A percentile compares a stretch with the other conserved stretches of the same genome.
phyloP scores from a whole-genome alignment of 441 rosid species.

The Pelargonium myrrhifolium region DNA sequence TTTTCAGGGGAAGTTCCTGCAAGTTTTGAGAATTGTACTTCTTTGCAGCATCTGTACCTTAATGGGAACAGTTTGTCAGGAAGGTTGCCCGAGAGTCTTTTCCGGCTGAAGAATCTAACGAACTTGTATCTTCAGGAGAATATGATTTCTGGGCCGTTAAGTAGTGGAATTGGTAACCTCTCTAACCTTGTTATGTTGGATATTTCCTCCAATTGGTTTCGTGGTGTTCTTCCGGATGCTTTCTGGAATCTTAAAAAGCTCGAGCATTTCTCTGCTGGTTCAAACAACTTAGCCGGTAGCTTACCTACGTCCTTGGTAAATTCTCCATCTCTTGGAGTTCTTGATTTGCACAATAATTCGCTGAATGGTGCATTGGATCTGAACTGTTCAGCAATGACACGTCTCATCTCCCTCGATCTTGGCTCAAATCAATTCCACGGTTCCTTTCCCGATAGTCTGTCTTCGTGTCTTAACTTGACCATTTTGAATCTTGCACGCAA shows the following conservation, averaged over 20 bases:
- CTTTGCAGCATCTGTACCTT: conserved; percentile 5
- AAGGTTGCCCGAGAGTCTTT: conserved; percentile 1
- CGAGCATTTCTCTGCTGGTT: conserved; percentile 34
- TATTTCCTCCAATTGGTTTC: conserved; percentile 43
- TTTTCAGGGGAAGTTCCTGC: background rate
- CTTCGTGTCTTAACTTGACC: conserved; percentile 40
- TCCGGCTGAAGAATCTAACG: conserved; percentile 32
- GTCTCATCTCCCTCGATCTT: conserved; percentile 54
- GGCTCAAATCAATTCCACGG: conserved; percentile 54
- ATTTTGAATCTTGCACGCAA: conserved; percentile 61
- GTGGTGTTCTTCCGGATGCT: conserved; percentile 59
- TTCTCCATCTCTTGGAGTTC: conserved; percentile 38
- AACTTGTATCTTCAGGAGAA: conserved; percentile 47
- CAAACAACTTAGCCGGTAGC: conserved; percentile 42
- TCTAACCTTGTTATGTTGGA: conserved; percentile 44
- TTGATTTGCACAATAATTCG: conserved; percentile 67
- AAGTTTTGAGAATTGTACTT: background rate
- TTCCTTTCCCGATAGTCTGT: conserved; percentile 47
- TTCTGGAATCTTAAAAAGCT: conserved; percentile 34
- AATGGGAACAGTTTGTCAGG: conserved; percentile 12
- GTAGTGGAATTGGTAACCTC: conserved; percentile 32
- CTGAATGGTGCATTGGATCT: conserved; percentile 42
- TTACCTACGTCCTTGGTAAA: conserved; percentile 56
- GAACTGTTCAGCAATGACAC: conserved; percentile 55
- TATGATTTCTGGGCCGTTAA: conserved; percentile 45